phyloP scores from a whole-genome alignment of 139 green algal genomes.

The Closterium sp. region DNA sequence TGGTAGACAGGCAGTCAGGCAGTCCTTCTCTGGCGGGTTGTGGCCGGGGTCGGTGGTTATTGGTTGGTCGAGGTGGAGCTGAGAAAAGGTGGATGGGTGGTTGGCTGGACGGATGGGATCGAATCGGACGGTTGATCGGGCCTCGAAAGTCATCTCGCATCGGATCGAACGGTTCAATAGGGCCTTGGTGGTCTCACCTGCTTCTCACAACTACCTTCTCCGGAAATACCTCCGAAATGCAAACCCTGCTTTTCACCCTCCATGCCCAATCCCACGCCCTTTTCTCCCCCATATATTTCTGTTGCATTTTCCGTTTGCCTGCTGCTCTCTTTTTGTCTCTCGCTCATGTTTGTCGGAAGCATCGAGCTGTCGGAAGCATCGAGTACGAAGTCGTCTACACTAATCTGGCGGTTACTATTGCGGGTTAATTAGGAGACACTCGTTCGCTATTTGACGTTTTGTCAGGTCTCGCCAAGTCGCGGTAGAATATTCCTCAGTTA shows the following conservation, averaged over 20 bases:
- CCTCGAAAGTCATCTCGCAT: no score
- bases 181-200: no score
- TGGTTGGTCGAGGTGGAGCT: not conserved
- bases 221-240: not conserved
- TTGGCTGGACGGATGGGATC: not conserved
- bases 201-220: not conserved
- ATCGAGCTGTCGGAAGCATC: not conserved
- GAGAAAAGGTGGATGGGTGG: not conserved
- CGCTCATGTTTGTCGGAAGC: not conserved
- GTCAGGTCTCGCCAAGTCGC: no score
- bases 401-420: no score
- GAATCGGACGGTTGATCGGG: not conserved
- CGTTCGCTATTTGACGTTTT: no score
- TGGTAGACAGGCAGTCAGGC: not conserved
- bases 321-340: not conserved
- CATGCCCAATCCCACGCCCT: not conserved
- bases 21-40: not conserved
- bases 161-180: no score
- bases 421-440: no score
- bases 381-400: not conserved
- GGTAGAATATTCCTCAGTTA: no score
- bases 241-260: not conserved
- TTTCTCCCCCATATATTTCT: not conserved
- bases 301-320: not conserved
- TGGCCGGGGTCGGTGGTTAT: not conserved